A percentile compares a stretch with the other conserved stretches of the same genome.
Evolutionary conservation across 371 early-diverging fungal species (phyloP).

Genomic region (Saksenaea oblongispora): DNA sequence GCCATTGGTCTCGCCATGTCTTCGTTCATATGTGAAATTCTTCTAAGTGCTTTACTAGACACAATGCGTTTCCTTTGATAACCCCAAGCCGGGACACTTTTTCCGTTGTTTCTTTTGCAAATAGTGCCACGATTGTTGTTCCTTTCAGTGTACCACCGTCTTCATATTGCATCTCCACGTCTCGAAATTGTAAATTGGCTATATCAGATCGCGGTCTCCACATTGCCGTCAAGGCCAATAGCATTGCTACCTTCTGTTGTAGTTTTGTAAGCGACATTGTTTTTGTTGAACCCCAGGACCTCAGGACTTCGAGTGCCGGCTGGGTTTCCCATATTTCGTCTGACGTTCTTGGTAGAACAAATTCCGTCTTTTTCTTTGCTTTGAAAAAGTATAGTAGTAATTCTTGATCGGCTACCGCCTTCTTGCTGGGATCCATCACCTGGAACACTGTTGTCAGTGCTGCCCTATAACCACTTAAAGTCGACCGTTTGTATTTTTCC

Average conservation of each 20-base stretch:
- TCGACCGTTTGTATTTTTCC: not conserved
- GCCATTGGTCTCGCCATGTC: too few species aligned
- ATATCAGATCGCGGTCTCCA: constrained; percentile 23
- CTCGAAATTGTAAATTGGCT: constrained; percentile 13
- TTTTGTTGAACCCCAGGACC: not conserved
- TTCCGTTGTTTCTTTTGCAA: not conserved
- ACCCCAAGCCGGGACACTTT: not conserved
- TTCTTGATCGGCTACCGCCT: not conserved
- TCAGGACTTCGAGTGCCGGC: not conserved
- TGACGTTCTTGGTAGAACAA: not conserved
- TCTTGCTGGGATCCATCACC: not conserved
- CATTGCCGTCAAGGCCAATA: constrained; percentile 18
- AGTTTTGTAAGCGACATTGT: not conserved
- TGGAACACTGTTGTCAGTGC: not conserved
- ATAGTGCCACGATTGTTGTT: not conserved
- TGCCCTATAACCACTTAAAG: not conserved
- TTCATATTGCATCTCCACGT: not conserved
- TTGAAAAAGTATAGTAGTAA: not conserved
- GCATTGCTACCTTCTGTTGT: constrained; percentile 16
- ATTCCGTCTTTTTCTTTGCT: not conserved
- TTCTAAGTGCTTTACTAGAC: not conserved
- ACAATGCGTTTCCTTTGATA: not conserved
- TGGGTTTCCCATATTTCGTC: not conserved
- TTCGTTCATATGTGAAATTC: too few species aligned
- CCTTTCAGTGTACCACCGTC: not conserved